Evolutionary conservation across 2,329 filamentous ascomycete species (phyloP).

Genomic region (Cercospora sp.): DNA sequence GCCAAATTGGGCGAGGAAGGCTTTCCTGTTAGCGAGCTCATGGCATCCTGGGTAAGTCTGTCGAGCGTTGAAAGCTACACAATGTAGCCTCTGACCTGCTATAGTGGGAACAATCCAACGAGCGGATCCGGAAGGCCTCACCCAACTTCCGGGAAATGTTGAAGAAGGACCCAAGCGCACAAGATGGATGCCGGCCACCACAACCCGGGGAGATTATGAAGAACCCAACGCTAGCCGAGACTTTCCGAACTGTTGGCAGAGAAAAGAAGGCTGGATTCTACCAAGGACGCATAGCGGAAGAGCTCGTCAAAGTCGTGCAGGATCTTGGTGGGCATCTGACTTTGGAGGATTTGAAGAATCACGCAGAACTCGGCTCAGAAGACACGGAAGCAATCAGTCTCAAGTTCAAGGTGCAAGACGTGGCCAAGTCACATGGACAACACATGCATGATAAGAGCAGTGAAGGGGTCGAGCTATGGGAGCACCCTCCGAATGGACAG

Average conservation of each 20-base stretch:
- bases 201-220: conserved; percentile 82
- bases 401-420: conserved; percentile 56
- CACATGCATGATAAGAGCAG: conserved; percentile 49
- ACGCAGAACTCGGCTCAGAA: conserved; percentile 72
- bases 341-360: conserved; percentile 76
- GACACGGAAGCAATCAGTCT: conserved; percentile 83
- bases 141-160: conserved; percentile 87
- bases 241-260: conserved; percentile 74
- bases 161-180: conserved; percentile 68
- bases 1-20: conserved; percentile 84
- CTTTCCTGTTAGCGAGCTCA: conserved; percentile 82
- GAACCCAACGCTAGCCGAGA: conserved; percentile 76
- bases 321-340: conserved; percentile 76
- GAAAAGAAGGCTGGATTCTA: conserved; percentile 93
- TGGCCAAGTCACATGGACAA: conserved; percentile 49
- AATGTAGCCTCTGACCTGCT: background rate
- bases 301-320: conserved; percentile 73
- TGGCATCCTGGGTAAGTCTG: conserved; percentile 63
- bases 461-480: conserved; percentile 79
- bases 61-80: background rate
- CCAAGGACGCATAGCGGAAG: conserved; percentile 75
- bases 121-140: conserved; percentile 67
- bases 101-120: conserved; percentile 72
- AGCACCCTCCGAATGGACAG: conserved; percentile 95
- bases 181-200: conserved; percentile 72